These are phyloP conservation scores for Fusarium dimerum DNA, from an alignment of 2,329 filamentous ascomycete genomes.

Conservation along the genomic window DNA sequence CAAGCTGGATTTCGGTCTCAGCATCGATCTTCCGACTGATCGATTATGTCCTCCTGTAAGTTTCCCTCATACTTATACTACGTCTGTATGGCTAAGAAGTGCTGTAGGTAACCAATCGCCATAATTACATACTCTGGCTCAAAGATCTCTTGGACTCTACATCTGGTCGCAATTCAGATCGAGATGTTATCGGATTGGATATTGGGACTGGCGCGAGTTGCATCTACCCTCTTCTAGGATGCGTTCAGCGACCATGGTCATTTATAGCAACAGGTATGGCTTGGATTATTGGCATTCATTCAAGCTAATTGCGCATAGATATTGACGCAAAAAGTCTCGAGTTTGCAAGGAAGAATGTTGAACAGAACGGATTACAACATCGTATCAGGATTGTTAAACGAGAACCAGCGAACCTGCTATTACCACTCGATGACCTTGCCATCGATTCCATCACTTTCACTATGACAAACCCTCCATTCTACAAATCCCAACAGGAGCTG, in stretches of 20 bases:
- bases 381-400: conserved; percentile 67
- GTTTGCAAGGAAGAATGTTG: conserved; percentile 68
- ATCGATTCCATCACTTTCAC: conserved; percentile 69
- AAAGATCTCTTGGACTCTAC: conserved; percentile 78
- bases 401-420: conserved; percentile 51
- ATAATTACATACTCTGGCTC: conserved; percentile 91
- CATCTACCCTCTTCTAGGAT: conserved; percentile 86
- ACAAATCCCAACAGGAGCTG: conserved; percentile 72
- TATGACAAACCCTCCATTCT: conserved; percentile 97
- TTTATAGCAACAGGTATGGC: conserved; percentile 63
- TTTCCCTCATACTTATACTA: not conserved
- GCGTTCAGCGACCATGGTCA: conserved; percentile 69
- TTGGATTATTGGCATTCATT: not conserved
- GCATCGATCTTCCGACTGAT: conserved; percentile 71
- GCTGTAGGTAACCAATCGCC: conserved; percentile 60
- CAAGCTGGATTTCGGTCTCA: conserved; percentile 71
- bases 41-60: conserved; percentile 82
- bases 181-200: conserved; percentile 71
- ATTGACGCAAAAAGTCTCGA: conserved; percentile 71
- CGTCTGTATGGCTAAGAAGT: conserved; percentile 6
- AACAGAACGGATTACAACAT: conserved; percentile 61
- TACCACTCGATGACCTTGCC: conserved; percentile 61
- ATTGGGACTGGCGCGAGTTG: conserved; percentile 89
- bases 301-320: conserved; percentile 47
- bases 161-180: conserved; percentile 47